Evolutionary conservation across 2,329 filamentous ascomycete species (phyloP).

Genomic region (Monascus ruber): DNA sequence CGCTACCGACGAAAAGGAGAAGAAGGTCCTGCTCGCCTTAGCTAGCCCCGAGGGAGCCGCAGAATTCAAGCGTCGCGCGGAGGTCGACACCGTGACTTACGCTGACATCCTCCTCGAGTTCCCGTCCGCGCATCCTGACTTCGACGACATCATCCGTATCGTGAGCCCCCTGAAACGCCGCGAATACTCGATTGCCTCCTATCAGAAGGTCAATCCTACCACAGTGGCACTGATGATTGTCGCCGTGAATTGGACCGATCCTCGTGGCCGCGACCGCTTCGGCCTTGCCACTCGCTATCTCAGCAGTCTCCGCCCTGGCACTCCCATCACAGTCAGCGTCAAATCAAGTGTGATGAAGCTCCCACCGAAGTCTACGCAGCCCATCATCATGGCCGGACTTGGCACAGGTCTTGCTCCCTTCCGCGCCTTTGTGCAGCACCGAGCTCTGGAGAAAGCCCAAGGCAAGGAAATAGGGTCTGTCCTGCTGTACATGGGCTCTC

Average conservation of each 20-base stretch:
- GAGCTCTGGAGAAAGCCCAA: constrained; percentile 94
- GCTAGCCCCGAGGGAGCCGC: constrained; percentile 67
- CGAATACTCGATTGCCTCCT: constrained; percentile 98
- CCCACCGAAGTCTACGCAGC: constrained; percentile 73
- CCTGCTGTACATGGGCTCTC: constrained; percentile 89
- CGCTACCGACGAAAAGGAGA: constrained; percentile 70
- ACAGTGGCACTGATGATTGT: constrained; percentile 94
- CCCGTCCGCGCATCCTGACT: constrained; percentile 72
- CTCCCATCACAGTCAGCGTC: constrained; percentile 78
- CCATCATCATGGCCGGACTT: constrained; percentile 98
- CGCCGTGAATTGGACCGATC: constrained; percentile 89
- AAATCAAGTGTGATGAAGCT: constrained; percentile 99
- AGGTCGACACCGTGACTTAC: constrained; percentile 84
- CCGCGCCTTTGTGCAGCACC: constrained; percentile 96
- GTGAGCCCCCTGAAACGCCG: constrained; percentile 87
- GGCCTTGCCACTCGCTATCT: constrained; percentile 92
- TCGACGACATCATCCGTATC: constrained; percentile 80
- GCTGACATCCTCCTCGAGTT: constrained; percentile 86
- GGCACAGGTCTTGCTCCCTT: constrained; percentile 97
- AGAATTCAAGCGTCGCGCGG: constrained; percentile 84
- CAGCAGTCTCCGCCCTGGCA: constrained; percentile 60
- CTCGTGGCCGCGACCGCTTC: constrained; percentile 74
- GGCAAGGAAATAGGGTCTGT: constrained; percentile 91
- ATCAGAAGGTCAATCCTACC: constrained; percentile 83
- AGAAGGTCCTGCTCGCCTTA: constrained; percentile 64